Evolutionary conservation across 257 asterid genomes (phyloP).

Genomic region (Solanum tarijense): DNA sequence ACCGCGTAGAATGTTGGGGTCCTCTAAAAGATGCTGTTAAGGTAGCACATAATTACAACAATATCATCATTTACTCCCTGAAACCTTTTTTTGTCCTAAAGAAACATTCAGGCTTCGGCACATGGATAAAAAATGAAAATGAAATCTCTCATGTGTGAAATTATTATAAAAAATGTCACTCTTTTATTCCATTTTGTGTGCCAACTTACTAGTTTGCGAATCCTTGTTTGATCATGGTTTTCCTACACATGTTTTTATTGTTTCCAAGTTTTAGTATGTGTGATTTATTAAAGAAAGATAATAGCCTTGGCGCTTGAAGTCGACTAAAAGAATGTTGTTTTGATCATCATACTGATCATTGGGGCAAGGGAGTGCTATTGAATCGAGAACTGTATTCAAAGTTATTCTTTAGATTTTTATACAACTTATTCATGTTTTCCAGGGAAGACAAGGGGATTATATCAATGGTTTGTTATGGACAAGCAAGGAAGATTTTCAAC

Average conservation of each 20-base stretch:
- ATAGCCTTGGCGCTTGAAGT: not conserved
- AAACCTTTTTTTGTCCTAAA: not conserved
- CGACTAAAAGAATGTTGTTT: not conserved
- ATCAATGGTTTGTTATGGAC: constrained; percentile 32
- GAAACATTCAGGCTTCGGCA: not conserved
- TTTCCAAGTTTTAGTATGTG: not conserved
- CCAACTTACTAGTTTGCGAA: not conserved
- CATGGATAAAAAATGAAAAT: not conserved
- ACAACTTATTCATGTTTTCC: constrained; percentile 4
- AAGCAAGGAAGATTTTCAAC: constrained; percentile 24
- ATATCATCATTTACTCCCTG: not conserved
- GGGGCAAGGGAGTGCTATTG: not conserved
- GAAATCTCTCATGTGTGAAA: not conserved
- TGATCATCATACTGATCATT: not conserved
- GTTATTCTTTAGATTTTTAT: not conserved
- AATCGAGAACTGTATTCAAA: not conserved
- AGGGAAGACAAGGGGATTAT: constrained; percentile 56
- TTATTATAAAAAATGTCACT: not conserved
- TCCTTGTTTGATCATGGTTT: too few species aligned
- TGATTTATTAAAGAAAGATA: not conserved
- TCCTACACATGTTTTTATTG: not conserved
- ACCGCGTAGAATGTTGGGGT: constrained; percentile 85
- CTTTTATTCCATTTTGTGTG: not conserved
- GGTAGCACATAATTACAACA: constrained; percentile 22
- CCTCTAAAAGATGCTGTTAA: constrained; percentile 70